phyloP scores from a whole-genome alignment of 2,329 filamentous ascomycete genomes.

The Arthrocladium fulminans region DNA sequence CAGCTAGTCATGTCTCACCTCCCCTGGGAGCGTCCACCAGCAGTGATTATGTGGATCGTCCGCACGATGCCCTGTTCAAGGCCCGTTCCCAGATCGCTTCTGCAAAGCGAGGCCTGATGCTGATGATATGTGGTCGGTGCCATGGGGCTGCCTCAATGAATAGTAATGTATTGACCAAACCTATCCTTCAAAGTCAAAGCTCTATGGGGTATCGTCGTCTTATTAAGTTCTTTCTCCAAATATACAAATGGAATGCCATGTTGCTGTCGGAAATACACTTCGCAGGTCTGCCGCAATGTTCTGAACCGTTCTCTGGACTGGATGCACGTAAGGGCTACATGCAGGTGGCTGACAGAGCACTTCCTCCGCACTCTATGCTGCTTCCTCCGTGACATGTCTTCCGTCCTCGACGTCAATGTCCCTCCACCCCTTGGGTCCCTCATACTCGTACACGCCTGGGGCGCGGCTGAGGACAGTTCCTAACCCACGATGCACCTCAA shows the following conservation, averaged over 20 bases:
- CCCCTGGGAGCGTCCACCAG: too few relatives aligned
- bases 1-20: too few relatives aligned
- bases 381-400: not conserved
- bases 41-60: too few relatives aligned
- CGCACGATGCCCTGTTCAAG: too few relatives aligned
- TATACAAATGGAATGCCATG: not conserved
- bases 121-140: too few relatives aligned
- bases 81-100: too few relatives aligned
- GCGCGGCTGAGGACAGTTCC: slow-evolving; percentile 76
- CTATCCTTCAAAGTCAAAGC: not conserved
- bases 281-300: not conserved
- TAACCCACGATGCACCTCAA: slow-evolving; percentile 72
- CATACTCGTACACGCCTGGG: slow-evolving; percentile 60
- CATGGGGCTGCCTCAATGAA: not conserved
- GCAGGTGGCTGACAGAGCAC: not conserved
- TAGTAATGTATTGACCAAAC: not conserved
- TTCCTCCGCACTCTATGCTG: not conserved
- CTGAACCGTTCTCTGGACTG: too few relatives aligned
- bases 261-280: not conserved
- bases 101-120: too few relatives aligned
- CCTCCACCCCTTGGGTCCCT: slow-evolving; percentile 25
- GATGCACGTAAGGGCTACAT: not conserved
- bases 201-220: slow-evolving; percentile 5
- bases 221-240: not conserved
- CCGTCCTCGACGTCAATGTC: not conserved